Conservation (phyloP, 306 rosid genomes). For the Cucumis cinereus region DNA sequence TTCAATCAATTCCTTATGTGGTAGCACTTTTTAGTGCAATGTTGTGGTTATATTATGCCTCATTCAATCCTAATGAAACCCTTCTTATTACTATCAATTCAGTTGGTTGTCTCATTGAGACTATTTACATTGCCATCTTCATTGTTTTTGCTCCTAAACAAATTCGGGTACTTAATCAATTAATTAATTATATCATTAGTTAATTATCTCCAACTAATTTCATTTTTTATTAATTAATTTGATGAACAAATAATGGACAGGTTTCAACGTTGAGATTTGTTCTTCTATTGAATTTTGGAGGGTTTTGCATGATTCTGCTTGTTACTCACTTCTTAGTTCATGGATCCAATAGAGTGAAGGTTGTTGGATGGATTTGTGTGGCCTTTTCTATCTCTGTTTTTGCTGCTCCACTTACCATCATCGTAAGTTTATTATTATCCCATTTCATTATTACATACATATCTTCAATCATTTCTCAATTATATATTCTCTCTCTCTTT, state of each 20-base stretch:
- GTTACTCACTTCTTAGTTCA: constrained; percentile 53
- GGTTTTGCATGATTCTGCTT: constrained; percentile 49
- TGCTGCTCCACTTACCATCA: constrained; percentile 79
- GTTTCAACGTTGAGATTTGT: constrained; percentile 51
- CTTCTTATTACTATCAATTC: constrained; percentile 71
- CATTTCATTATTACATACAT: background rate
- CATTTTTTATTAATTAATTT: no score
- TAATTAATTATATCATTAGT: no score
- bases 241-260: constrained; percentile 18
- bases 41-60: constrained; percentile 88
- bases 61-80: constrained; percentile 43
- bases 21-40: constrained; percentile 81
- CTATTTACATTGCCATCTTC: constrained; percentile 60
- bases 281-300: constrained; percentile 50
- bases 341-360: constrained; percentile 33
- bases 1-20: constrained; percentile 77
- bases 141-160: constrained; percentile 54
- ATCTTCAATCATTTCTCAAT: no score
- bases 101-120: constrained; percentile 65
- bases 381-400: constrained; percentile 69
- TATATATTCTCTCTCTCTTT: no score
- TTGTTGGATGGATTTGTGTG: constrained; percentile 84
- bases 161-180: constrained; percentile 34
- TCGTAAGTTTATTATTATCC: constrained; percentile 24
- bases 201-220: no score